phyloP scores from a whole-genome alignment of 179 eudicot species.

The Spinacia oleracea region DNA sequence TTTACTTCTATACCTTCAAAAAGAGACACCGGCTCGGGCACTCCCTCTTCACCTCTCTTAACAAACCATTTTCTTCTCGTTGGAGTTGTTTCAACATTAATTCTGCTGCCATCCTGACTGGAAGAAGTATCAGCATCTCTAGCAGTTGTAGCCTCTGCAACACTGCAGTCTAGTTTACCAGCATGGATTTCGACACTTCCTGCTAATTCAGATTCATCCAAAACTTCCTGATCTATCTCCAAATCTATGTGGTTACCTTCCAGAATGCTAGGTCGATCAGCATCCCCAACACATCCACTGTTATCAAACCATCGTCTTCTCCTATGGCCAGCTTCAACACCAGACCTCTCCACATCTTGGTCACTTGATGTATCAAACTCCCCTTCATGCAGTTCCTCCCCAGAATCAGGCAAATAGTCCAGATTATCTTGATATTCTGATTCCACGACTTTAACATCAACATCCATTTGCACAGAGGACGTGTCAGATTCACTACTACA shows the following conservation, averaged over 20 bases:
- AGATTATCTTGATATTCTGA: conserved; percentile 24
- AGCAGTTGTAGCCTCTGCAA: conserved; percentile 29
- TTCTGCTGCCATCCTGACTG: conserved; percentile 27
- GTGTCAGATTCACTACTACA: conserved; percentile 27
- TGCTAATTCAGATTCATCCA: conserved; percentile 29
- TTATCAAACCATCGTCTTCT: conserved; percentile 49
- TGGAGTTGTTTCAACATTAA: conserved; percentile 37
- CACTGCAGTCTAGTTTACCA: conserved; percentile 29
- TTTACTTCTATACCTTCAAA: conserved; percentile 36
- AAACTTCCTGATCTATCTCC: conserved; percentile 29
- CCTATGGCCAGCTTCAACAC: conserved; percentile 37
- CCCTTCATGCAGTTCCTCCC: conserved; percentile 27
- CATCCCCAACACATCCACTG: conserved; percentile 23
- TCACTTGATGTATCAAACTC: conserved; percentile 31
- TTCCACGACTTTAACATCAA: conserved; percentile 25
- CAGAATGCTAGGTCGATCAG: conserved; percentile 38
- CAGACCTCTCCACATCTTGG: conserved; percentile 37
- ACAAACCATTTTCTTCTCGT: conserved; percentile 45
- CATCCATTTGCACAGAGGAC: conserved; percentile 28
- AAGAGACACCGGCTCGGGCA: conserved; percentile 38
- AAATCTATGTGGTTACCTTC: conserved; percentile 30
- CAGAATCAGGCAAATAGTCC: conserved; percentile 27
- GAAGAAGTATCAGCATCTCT: conserved; percentile 28
- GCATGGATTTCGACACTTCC: conserved; percentile 33
- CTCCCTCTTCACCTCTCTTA: conserved; percentile 36